Evolutionary conservation across 805 yeast species (phyloP).

Genomic region (Suhomyces sp.): DNA sequence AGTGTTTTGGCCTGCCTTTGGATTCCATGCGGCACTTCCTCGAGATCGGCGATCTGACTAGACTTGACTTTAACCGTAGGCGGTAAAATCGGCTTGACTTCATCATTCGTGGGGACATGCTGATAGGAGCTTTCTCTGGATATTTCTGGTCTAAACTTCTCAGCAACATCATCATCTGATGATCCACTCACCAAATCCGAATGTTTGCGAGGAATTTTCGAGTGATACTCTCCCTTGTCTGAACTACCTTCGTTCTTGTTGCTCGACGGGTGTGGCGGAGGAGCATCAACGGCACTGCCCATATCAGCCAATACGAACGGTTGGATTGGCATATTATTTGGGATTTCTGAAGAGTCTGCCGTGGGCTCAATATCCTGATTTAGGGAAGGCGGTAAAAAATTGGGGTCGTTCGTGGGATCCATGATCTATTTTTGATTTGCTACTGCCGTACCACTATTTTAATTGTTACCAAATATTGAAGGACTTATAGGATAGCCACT

Average conservation of each 20-base stretch:
- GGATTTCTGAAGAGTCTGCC: conserved; percentile 67
- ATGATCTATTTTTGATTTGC: conserved; percentile 30
- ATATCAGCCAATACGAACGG: conserved; percentile 75
- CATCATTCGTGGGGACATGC: background rate
- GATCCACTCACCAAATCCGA: conserved; percentile 51
- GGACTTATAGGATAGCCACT: background rate
- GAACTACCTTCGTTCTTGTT: conserved; percentile 7
- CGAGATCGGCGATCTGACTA: conserved; percentile 84
- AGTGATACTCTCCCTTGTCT: conserved; percentile 23
- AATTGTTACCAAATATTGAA: background rate
- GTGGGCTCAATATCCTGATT: conserved; percentile 60
- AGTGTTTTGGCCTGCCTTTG: conserved; percentile 78
- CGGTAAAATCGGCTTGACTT: conserved; percentile 25
- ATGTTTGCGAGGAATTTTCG: conserved; percentile 52
- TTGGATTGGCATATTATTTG: conserved; percentile 72
- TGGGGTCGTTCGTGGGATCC: conserved; percentile 94
- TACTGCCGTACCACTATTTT: background rate
- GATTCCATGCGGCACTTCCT: conserved; percentile 95
- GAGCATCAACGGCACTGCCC: conserved; percentile 70
- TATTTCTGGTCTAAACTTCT: background rate
- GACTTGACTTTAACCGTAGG: conserved; percentile 47
- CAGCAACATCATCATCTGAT: conserved; percentile 39
- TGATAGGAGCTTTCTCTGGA: background rate
- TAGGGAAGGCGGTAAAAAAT: conserved; percentile 81
- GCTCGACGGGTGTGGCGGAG: conserved; percentile 51